Conservation (phyloP, 202 grass and related monocot genomes). For the Saccharum hybrid region DNA sequence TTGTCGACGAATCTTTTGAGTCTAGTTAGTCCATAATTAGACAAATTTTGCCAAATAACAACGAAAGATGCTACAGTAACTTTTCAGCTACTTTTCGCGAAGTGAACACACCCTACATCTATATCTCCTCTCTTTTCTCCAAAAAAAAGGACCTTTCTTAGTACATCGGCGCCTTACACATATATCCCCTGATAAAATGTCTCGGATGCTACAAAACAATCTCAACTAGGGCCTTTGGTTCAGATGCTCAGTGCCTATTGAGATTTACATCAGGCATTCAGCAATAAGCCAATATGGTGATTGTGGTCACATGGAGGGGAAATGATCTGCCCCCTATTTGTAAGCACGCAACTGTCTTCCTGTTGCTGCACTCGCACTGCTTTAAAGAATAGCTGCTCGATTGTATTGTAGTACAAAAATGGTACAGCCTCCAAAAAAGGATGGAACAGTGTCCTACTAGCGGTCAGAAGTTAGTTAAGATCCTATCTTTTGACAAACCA, state of each 20-base stretch:
- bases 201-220: conserved; percentile 11
- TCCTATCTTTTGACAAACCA: conserved; percentile 70
- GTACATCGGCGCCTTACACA: conserved; percentile 7
- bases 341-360: conserved; percentile 44
- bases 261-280: background rate
- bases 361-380: background rate
- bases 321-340: conserved; percentile 41
- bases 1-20: no score
- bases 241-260: no score
- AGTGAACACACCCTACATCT: no score
- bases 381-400: conserved; percentile 29
- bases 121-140: background rate
- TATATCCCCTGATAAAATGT: background rate
- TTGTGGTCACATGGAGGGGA: conserved; percentile 15
- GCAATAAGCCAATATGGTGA: background rate
- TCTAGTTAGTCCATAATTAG: no score
- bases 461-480: conserved; percentile 79
- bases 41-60: no score
- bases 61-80: no score
- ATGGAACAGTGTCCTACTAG: conserved; percentile 7
- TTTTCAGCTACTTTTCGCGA: no score
- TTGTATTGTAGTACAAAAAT: background rate
- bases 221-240: background rate
- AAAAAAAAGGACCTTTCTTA: background rate
- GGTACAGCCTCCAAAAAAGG: conserved; percentile 45